Base-by-base conservation (phyloP, 2,329 filamentous ascomycete genomes). In the Stromatinia cepivora region DNA sequence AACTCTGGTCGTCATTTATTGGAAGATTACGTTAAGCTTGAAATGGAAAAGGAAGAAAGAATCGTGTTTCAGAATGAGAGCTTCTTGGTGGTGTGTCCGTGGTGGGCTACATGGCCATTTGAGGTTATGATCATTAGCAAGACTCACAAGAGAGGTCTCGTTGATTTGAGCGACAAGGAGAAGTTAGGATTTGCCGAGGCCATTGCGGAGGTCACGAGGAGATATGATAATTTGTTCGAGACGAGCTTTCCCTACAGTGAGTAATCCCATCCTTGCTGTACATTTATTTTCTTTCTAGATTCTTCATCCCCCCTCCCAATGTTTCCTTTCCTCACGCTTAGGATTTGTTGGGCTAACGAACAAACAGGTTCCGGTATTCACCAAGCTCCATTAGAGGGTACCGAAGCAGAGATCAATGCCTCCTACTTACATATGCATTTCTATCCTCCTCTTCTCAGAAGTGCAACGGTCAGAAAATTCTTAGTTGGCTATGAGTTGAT, bases 31-130 rank as follows among this genome's bases (percentile, higher is more conserved):
- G 93, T 91, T 1, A 86, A 88, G 76, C 83, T 97, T 4, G 95
- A 99, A 79, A 82, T 90, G 66, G 85, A 89, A 75, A 96, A 96
- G 81, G 82, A 88, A 74, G 93, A 97, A 81, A 88, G 95, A 15
- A 86, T 97, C 11, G 91, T 99, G 0, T 97, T 92, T 78, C 89
- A 96, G 79, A 99, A 99, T 78, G 86, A 87, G 15, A 84, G 84
- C 0, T 99, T 98, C 79, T 82, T 97, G 54, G 90, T 94, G 0
- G 87, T 98, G 22, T 97, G 94, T 77, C 95, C 95, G 0, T 99
- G 95, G 93, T 99, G 95, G 95, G 95, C 93, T 0, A 86, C 93
- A 25, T 99, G 95, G 95, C 95, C 95, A 0, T 99, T 97, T 72
- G 95, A 99, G 83, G 91, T 94, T 59, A 91, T 99, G 84, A 86